phyloP scores from a whole-genome alignment of 1,284 basidiomycete species.

The Quambalaria eucalypti region DNA sequence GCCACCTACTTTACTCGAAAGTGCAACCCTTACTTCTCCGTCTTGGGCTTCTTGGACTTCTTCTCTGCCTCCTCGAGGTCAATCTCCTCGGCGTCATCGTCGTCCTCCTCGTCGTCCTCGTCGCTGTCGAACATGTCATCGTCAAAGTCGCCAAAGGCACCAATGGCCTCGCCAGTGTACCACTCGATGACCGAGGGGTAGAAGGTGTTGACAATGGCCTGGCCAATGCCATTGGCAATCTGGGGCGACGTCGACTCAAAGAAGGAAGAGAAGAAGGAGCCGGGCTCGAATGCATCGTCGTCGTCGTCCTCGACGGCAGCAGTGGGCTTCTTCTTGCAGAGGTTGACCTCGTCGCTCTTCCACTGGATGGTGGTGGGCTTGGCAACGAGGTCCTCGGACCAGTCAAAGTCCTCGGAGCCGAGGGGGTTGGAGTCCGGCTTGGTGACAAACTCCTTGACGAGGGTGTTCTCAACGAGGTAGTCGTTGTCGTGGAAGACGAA shows the following conservation, averaged over 20 bases:
- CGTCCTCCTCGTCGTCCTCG: slow-evolving; percentile 31
- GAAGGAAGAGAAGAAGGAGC: slow-evolving; percentile 82
- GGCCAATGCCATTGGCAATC: slow-evolving; percentile 34
- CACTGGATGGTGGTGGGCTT: slow-evolving; percentile 59
- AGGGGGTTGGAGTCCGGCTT: slow-evolving; percentile 25
- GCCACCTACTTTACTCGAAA: too few relatives aligned
- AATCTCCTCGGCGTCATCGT: slow-evolving; percentile 37
- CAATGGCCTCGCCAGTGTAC: slow-evolving; percentile 23
- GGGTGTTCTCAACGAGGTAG: slow-evolving; percentile 23
- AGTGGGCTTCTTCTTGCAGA: slow-evolving; percentile 64
- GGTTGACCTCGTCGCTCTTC: slow-evolving; percentile 67
- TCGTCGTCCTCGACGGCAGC: slow-evolving; percentile 40
- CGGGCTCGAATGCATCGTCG: slow-evolving; percentile 56
- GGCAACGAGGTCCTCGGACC: slow-evolving; percentile 35
- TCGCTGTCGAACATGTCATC: slow-evolving; percentile 17
- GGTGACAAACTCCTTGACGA: slow-evolving; percentile 31
- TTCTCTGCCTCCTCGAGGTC: slow-evolving; percentile 38
- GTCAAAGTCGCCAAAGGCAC: background rate
- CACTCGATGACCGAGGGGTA: slow-evolving; percentile 40
- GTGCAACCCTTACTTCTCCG: slow-evolving; percentile 11
- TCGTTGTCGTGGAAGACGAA: slow-evolving; percentile 18
- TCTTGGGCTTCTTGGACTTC: slow-evolving; percentile 33
- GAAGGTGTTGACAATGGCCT: slow-evolving; percentile 37
- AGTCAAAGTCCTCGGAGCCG: slow-evolving; percentile 34
- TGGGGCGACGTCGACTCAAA: slow-evolving; percentile 50